These are phyloP conservation scores for Epichloe amarillans DNA, from an alignment of 2,329 filamentous ascomycete genomes.

Conservation along the genomic window DNA sequence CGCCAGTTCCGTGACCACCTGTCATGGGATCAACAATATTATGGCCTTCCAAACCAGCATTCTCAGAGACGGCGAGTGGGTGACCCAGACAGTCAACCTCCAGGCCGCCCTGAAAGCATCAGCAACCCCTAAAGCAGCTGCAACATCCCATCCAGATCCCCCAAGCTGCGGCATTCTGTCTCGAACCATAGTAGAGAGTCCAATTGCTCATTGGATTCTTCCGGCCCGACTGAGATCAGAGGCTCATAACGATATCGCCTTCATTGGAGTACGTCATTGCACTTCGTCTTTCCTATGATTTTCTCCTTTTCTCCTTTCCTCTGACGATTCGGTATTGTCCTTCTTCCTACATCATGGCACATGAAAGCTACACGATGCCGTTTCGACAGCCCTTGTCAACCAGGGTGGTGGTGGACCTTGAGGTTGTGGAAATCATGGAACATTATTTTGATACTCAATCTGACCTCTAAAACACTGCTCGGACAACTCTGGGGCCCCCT, in stretches of 20 bases:
- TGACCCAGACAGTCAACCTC: conserved; percentile 37
- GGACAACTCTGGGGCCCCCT: neutral
- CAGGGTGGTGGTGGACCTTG: neutral
- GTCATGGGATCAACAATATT: conserved; percentile 15
- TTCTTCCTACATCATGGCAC: neutral
- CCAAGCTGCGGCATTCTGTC: conserved; percentile 62
- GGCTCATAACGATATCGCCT: conserved; percentile 66
- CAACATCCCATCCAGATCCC: conserved; percentile 23
- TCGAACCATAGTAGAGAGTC: conserved; percentile 63
- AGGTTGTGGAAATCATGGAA: neutral
- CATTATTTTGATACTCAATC: neutral
- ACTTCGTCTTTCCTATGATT: neutral
- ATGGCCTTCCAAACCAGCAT: conserved; percentile 42
- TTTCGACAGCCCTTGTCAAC: neutral
- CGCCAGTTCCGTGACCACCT: neutral
- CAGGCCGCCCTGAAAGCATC: conserved; percentile 28
- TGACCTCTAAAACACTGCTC: neutral
- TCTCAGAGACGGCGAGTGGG: conserved; percentile 41
- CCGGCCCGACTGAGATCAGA: conserved; percentile 64
- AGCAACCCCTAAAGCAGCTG: conserved; percentile 16
- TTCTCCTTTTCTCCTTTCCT: neutral
- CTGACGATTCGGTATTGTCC: neutral
- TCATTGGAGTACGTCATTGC: conserved; percentile 54
- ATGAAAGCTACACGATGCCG: neutral
- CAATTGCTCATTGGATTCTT: conserved; percentile 62